Percentiles rank a stretch among this genome's conserved stretches.
Conservation (phyloP, 441 rosid species). For the Populus trichocarpa region DNA sequence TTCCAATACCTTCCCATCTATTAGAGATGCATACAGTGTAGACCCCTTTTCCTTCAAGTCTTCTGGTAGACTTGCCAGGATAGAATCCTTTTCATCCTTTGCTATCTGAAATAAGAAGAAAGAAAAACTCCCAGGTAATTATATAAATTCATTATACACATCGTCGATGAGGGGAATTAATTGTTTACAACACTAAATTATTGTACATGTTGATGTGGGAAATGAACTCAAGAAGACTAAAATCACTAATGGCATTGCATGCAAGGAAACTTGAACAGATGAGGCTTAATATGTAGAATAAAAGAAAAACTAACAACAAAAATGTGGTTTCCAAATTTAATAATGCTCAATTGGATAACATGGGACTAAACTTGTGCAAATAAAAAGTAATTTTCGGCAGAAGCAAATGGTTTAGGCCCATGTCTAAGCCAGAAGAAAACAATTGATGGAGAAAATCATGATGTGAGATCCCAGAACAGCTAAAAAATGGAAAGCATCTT, state of each 20-base stretch:
- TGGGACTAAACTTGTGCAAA: background rate
- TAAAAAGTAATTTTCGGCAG: background rate
- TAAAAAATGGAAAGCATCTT: background rate
- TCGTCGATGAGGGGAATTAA: background rate
- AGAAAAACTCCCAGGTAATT: background rate
- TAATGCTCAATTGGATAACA: background rate
- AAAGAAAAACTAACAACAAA: too few relatives aligned
- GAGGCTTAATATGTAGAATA: background rate
- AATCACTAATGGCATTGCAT: background rate
- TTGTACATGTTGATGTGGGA: background rate
- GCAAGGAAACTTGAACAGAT: background rate
- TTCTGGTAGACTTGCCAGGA: conserved; percentile 71
- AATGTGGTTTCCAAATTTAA: background rate
- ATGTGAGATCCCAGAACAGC: background rate
- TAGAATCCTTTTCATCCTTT: conserved; percentile 62
- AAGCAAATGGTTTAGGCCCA: background rate
- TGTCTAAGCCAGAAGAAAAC: background rate
- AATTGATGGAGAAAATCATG: background rate
- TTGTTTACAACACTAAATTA: background rate
- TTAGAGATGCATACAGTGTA: conserved; percentile 54
- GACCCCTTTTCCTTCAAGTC: conserved; percentile 74
- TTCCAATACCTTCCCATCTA: conserved; percentile 73
- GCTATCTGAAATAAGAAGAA: conserved; percentile 56
- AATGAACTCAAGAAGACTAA: background rate
- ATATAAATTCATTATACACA: background rate